These are phyloP conservation scores for Heritiera littoralis DNA, from an alignment of 345 rosid species.

Conservation along the genomic window DNA sequence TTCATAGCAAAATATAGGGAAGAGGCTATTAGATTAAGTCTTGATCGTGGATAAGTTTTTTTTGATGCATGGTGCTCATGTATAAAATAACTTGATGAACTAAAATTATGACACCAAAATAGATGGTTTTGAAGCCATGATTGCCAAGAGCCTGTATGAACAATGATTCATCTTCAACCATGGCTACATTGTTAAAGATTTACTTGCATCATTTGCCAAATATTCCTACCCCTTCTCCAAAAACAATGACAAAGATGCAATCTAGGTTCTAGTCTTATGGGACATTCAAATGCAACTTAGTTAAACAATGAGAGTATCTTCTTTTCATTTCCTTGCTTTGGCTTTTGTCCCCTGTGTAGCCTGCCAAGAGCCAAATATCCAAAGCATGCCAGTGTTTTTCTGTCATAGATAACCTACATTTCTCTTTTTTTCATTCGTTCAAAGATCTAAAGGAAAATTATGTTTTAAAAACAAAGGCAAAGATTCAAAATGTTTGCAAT, in stretches of 20 bases:
- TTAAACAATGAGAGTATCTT: neutral
- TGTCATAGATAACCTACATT: neutral
- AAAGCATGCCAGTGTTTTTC: neutral
- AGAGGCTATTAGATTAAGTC: too few relatives aligned
- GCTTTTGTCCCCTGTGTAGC: neutral
- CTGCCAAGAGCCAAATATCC: neutral
- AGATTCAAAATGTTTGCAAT: conserved; percentile 11
- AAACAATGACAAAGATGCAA: neutral
- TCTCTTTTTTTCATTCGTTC: neutral
- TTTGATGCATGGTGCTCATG: too few relatives aligned
- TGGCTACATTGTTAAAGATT: neutral
- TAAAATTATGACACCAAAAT: neutral
- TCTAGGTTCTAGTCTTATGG: neutral
- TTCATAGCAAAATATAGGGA: too few relatives aligned
- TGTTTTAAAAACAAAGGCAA: neutral
- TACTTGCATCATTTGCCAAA: neutral
- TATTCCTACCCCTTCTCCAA: neutral
- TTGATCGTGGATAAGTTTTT: too few relatives aligned
- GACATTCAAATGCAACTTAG: neutral
- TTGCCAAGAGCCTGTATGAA: neutral
- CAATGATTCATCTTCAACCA: neutral
- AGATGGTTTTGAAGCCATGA: neutral
- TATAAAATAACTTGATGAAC: too few relatives aligned
- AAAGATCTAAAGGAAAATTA: neutral
- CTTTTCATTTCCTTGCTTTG: neutral